Percentiles rank a stretch among this genome's conserved stretches.
Conservation (phyloP, 2,329 filamentous ascomycete species). For the Monosporascus cannonballus region DNA sequence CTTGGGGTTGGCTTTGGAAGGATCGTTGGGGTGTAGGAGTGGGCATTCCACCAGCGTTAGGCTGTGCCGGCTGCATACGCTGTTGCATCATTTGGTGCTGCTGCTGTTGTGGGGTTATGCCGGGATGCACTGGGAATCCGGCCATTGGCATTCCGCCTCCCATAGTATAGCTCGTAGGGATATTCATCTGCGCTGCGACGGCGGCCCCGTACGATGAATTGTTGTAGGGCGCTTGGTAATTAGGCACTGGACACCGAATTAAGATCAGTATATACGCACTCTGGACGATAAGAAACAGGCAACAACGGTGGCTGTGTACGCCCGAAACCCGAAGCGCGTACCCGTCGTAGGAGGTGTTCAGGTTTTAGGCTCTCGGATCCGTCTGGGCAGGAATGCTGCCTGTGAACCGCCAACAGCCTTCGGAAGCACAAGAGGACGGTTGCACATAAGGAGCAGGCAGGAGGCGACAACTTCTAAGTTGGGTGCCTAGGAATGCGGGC, state of each 20-base stretch:
- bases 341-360: not conserved
- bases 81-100: slow-evolving; percentile 36
- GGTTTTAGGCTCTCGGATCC: slow-evolving; percentile 7
- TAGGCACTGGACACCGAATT: slow-evolving; percentile 38
- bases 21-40: slow-evolving; percentile 31
- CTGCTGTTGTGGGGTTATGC: slow-evolving; percentile 40
- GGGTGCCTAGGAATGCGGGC: slow-evolving; percentile 7
- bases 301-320: slow-evolving; percentile 12
- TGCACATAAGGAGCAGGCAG: not conserved
- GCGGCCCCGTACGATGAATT: slow-evolving; percentile 51
- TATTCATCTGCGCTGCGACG: slow-evolving; percentile 41
- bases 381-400: slow-evolving; percentile 3
- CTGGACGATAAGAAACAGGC: slow-evolving; percentile 8
- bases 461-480: not conserved
- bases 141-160: slow-evolving; percentile 41
- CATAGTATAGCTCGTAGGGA: slow-evolving; percentile 52
- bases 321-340: too few species aligned
- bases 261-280: slow-evolving; percentile 22
- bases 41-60: slow-evolving; percentile 28
- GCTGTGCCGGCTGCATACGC: slow-evolving; percentile 33
- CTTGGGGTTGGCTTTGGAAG: slow-evolving; percentile 30
- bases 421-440: slow-evolving; percentile 1
- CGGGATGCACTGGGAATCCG: slow-evolving; percentile 50
- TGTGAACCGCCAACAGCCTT: slow-evolving; percentile 9
- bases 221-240: slow-evolving; percentile 52